phyloP scores from a whole-genome alignment of 148 eudicot species.

The Suaeda aralocaspica region DNA sequence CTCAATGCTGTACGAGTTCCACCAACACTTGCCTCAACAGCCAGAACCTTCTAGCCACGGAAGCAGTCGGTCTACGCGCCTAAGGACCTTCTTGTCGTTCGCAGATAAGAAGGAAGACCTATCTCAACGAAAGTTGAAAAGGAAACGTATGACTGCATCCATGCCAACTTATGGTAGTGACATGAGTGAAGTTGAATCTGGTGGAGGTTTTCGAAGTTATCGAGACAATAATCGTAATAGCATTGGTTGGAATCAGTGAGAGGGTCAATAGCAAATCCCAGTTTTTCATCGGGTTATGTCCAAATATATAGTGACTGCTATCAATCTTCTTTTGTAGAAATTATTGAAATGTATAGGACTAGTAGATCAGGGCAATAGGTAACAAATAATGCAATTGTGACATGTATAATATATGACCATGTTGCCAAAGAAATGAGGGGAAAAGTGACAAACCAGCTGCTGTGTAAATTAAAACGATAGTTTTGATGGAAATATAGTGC shows the following conservation, averaged over 20 bases:
- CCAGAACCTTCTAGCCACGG: conserved; percentile 27
- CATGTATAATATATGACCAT: neutral
- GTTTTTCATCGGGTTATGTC: neutral
- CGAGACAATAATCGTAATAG: conserved; percentile 1
- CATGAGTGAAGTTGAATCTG: conserved; percentile 18
- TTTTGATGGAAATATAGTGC: neutral
- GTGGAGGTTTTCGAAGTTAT: conserved; percentile 1
- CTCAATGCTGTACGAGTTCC: conserved; percentile 24
- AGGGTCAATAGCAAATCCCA: neutral
- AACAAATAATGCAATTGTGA: neutral
- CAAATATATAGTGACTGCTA: neutral
- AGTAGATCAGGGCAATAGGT: neutral
- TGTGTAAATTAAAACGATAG: neutral
- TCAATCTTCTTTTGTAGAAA: conserved; percentile 3
- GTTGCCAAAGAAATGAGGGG: neutral
- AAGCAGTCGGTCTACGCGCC: conserved; percentile 22
- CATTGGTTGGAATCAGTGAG: conserved; percentile 10
- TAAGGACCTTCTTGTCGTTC: conserved; percentile 35
- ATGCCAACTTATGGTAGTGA: conserved; percentile 12
- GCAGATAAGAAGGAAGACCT: conserved; percentile 40
- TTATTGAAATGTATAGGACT: neutral
- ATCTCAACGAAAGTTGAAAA: conserved; percentile 29
- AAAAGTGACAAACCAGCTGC: neutral
- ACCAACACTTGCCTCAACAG: conserved; percentile 21
- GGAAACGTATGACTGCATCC: conserved; percentile 29